phyloP scores from a whole-genome alignment of 768 basidiomycete species.

The Cystobasidium onofrii region DNA sequence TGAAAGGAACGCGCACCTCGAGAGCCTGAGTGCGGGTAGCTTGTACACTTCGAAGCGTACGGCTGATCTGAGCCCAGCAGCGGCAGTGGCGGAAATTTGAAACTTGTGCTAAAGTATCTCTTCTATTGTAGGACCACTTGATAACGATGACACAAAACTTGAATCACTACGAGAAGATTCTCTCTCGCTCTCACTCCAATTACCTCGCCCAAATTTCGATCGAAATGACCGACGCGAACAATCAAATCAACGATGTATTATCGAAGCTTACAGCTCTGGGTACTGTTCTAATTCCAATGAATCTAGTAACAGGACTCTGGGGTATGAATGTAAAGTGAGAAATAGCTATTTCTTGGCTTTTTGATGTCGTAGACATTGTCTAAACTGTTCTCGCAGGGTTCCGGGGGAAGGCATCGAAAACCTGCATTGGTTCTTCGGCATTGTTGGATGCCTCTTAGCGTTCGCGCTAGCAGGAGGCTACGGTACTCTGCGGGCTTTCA shows the following conservation, averaged over 20 bases:
- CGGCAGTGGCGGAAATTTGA: not conserved
- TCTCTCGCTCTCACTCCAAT: constrained; percentile 96
- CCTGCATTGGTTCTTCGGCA: constrained; percentile 57
- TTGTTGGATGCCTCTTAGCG: constrained; percentile 67
- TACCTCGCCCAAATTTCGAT: constrained; percentile 99
- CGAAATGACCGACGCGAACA: constrained; percentile 99
- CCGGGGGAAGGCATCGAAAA: constrained; percentile 62
- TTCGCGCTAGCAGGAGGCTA: constrained; percentile 55
- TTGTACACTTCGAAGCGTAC: no score
- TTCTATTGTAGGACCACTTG: constrained; percentile 65
- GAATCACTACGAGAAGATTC: constrained; percentile 99
- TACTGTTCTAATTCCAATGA: constrained; percentile 91
- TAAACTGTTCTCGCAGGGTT: constrained; percentile 52
- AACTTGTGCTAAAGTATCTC: not conserved
- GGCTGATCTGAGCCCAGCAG: no score
- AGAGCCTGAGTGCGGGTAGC: no score
- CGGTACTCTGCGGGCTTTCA: constrained; percentile 46
- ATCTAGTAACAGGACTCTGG: constrained; percentile 61
- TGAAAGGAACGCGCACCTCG: no score
- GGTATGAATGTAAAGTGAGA: not conserved
- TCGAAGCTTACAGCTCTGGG: constrained; percentile 94
- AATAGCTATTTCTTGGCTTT: constrained; percentile 48
- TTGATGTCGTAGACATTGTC: constrained; percentile 96
- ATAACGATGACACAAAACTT: constrained; percentile 99
- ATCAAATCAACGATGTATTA: constrained; percentile 98